Evolutionary conservation across 2,329 filamentous ascomycete species (phyloP), one percentile per base, ranked within the genome.

Genomic region (Fusarium sp.): DNA sequence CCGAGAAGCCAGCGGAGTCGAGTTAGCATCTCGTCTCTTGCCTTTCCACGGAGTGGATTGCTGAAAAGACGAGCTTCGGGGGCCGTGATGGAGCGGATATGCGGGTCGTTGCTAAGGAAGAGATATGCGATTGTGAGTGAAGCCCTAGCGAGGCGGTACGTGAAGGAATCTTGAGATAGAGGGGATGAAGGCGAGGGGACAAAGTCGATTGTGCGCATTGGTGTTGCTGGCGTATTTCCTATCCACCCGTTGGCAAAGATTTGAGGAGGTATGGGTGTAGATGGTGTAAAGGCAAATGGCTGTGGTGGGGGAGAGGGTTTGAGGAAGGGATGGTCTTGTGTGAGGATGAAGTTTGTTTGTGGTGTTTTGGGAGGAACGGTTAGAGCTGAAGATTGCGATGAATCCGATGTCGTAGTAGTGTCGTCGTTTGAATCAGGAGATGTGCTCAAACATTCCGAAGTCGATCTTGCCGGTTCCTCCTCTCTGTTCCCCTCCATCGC

Each of bases 241-340:
- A 73, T 61, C 77, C 77, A 79, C 57, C 77, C 77, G 45, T 79
- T 76, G 20, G 74, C 77, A 33, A 75, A 79, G 48, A 79, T 72
- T 18, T 79, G 77, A 18, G 73, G 59, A 0, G 75, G 45, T 3
- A 79, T 61, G 16, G 59, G 52, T 2, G 57, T 37, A 41, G 65
- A 65, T 18, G 71, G 48, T n/a, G 64, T 62, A 27, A 66, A 64
- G 29, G 56, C 27, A 20, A 69, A 66, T 1, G 45, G 48, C 6
- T 56, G 54, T 18, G 61, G 66, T 43, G 58, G 59, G 22, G 29
- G 37, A 2, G 64, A 24, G 10, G 48, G 39, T 65, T 60, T 74
- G 39, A 63, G 31, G 7, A 66, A 59, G 9, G 67, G 52, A 0
- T 27, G 68, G 63, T 8, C 48, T 14, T 60, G 60, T 29, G 27